Evolutionary conservation across 2,329 filamentous ascomycete species (phyloP).

Genomic region (Balansia obtecta): DNA sequence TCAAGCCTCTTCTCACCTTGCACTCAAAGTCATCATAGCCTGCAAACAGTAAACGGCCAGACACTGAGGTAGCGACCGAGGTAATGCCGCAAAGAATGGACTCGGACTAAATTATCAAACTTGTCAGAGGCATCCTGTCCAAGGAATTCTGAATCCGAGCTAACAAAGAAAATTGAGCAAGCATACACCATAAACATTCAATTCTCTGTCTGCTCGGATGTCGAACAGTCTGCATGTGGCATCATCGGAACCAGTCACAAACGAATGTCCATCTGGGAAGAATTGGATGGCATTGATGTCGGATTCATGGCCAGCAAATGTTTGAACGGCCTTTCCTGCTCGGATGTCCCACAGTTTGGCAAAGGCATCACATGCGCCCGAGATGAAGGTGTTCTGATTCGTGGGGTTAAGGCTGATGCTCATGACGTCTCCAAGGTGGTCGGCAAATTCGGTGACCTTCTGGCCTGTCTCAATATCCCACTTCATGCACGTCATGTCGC

Average conservation of each 20-base stretch:
- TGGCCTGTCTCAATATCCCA: slow-evolving; percentile 98
- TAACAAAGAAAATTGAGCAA: not conserved
- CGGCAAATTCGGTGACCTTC: slow-evolving; percentile 95
- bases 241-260: slow-evolving; percentile 95
- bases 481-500: slow-evolving; percentile 99
- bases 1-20: slow-evolving; percentile 80
- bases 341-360: slow-evolving; percentile 98
- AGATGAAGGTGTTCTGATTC: slow-evolving; percentile 98
- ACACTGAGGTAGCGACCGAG: slow-evolving; percentile 95
- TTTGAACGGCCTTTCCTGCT: slow-evolving; percentile 95
- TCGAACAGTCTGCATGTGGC: slow-evolving; percentile 96
- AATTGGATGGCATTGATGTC: slow-evolving; percentile 99
- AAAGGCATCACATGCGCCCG: slow-evolving; percentile 97
- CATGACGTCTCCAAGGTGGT: slow-evolving; percentile 98
- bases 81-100: slow-evolving; percentile 97
- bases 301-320: slow-evolving; percentile 94
- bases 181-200: slow-evolving; percentile 57
- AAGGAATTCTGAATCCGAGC: too few species aligned
- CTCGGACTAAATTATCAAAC: slow-evolving; percentile 56
- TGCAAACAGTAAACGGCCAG: slow-evolving; percentile 85
- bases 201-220: slow-evolving; percentile 80
- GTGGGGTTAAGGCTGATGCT: slow-evolving; percentile 99
- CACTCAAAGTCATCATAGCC: slow-evolving; percentile 99
- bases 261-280: slow-evolving; percentile 97
- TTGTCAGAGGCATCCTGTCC: slow-evolving; percentile 3